These are phyloP conservation scores for Colletotrichum echinochloae DNA, from an alignment of 2,329 filamentous ascomycete genomes.

Conservation along the genomic window DNA sequence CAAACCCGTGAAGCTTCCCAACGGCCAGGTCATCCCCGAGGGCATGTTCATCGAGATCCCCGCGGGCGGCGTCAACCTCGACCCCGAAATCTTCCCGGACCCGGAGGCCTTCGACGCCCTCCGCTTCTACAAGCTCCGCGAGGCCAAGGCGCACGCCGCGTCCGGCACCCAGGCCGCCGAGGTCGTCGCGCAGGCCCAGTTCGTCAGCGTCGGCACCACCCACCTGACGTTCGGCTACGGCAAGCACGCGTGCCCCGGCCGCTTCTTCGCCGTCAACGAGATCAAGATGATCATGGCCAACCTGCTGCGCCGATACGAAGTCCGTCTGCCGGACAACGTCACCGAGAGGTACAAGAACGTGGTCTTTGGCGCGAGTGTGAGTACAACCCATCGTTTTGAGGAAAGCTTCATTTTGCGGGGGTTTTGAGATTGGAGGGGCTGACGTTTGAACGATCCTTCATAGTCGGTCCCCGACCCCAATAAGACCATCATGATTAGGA, in stretches of 20 bases:
- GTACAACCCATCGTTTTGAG: neutral
- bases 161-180: conserved; percentile 38
- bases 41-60: conserved; percentile 58
- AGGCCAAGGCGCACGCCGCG: conserved; percentile 42
- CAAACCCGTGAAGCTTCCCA: conserved; percentile 63
- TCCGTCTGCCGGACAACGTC: conserved; percentile 26
- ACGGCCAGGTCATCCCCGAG: conserved; percentile 62
- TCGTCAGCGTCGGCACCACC: conserved; percentile 51
- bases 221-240: conserved; percentile 41
- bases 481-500: conserved; percentile 33
- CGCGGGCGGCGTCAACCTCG: conserved; percentile 50
- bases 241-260: conserved; percentile 40
- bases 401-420: too few relatives aligned
- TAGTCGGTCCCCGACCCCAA: conserved; percentile 25
- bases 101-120: conserved; percentile 61
- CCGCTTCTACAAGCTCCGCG: conserved; percentile 60
- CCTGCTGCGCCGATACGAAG: conserved; percentile 38
- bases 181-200: conserved; percentile 50
- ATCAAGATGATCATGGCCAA: conserved; percentile 43
- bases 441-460: neutral
- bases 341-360: conserved; percentile 28
- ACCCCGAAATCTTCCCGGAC: conserved; percentile 52
- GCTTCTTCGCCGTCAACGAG: conserved; percentile 41
- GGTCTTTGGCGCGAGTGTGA: conserved; percentile 21
- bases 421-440: neutral